A percentile compares a stretch with the other conserved stretches of the same genome.
These are phyloP conservation scores for Sphaerulina populicola DNA, from an alignment of 2,329 filamentous ascomycete genomes.

Conservation along the genomic window DNA sequence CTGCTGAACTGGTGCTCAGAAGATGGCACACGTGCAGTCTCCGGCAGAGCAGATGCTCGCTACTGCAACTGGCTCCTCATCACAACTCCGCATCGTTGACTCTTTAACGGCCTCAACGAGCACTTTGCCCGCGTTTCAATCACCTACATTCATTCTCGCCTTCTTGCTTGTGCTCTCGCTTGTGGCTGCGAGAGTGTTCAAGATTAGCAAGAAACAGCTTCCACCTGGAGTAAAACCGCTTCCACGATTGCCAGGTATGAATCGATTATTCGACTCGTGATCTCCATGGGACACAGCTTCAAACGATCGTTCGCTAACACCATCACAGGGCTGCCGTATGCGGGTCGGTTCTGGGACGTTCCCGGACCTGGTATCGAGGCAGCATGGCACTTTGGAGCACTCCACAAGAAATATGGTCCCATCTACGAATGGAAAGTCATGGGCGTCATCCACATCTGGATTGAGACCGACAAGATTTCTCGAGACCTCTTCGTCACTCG, in stretches of 20 bases:
- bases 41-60: conserved; percentile 9
- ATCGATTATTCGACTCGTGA: neutral
- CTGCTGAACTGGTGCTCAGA: neutral
- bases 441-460: conserved; percentile 31
- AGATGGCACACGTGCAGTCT: conserved; percentile 6
- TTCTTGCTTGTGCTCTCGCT: conserved; percentile 13
- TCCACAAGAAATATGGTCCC: conserved; percentile 31
- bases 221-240: conserved; percentile 25
- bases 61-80: conserved; percentile 3
- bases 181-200: conserved; percentile 13
- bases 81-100: conserved; percentile 4
- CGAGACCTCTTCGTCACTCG: conserved; percentile 31
- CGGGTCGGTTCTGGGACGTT: conserved; percentile 31
- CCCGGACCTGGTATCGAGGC: conserved; percentile 30
- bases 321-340: conserved; percentile 26
- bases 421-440: conserved; percentile 33
- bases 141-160: conserved; percentile 12
- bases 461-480: conserved; percentile 32
- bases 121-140: conserved; percentile 3
- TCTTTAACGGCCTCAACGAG: neutral
- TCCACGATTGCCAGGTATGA: conserved; percentile 23
- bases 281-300: neutral
- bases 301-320: neutral
- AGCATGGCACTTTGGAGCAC: conserved; percentile 31
- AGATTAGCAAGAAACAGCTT: conserved; percentile 16